These are phyloP conservation scores for Fusarium solani-melongenae DNA, from an alignment of 2,329 filamentous ascomycete species.

Conservation along the genomic window DNA sequence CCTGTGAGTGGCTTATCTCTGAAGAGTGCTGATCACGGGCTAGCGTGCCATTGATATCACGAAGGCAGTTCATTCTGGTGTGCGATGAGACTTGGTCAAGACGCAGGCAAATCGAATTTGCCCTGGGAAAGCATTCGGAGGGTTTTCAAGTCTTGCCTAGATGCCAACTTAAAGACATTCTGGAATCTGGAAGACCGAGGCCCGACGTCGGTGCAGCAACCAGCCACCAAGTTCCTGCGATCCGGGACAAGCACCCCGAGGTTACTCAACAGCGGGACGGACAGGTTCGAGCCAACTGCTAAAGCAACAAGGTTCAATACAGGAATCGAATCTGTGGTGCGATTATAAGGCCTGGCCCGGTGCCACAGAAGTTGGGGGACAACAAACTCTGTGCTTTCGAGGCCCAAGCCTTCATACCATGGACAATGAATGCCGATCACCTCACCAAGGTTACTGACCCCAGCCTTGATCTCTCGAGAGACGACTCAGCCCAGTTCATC, in stretches of 20 bases:
- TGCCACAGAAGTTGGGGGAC: background rate
- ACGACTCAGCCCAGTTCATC: background rate
- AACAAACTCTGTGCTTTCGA: background rate
- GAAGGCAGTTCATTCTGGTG: background rate
- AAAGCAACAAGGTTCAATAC: background rate
- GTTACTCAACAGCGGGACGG: background rate
- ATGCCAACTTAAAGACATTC: background rate
- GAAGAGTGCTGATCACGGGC: slow-evolving; percentile 1
- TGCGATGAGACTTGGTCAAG: background rate
- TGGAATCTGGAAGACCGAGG: background rate
- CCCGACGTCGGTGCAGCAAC: background rate
- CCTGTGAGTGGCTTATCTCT: slow-evolving; percentile 31
- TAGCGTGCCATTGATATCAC: background rate
- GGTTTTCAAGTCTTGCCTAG: background rate
- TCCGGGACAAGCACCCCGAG: background rate
- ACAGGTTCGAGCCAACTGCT: background rate
- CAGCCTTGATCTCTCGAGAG: background rate
- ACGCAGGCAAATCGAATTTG: background rate
- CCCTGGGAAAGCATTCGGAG: background rate
- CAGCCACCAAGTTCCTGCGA: slow-evolving; percentile 1
- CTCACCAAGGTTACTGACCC: background rate
- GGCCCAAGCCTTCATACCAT: slow-evolving; percentile 27
- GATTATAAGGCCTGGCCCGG: background rate
- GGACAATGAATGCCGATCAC: slow-evolving; percentile 10
- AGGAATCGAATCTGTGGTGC: background rate